A percentile compares a stretch with the other conserved stretches of the same genome.
Conservation (phyloP, 2,329 filamentous ascomycete species). For the Venturia nashicola region DNA sequence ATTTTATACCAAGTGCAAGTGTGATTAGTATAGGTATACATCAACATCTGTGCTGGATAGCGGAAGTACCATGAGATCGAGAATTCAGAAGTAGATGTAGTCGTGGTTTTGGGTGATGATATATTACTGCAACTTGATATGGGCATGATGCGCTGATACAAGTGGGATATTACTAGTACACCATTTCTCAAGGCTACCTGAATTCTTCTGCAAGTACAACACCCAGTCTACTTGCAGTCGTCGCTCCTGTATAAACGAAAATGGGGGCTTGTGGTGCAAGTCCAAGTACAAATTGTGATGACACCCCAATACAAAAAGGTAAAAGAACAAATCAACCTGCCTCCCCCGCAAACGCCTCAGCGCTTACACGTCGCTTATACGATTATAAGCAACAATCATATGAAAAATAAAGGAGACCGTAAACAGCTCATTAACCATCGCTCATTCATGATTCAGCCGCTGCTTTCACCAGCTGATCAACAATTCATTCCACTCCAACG, state of each 20-base stretch:
- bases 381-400: background rate
- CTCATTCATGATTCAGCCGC: background rate
- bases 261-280: background rate
- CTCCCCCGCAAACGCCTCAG: background rate
- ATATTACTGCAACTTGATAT: too few relatives aligned
- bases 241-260: background rate
- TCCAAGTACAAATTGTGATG: background rate
- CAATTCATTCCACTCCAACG: background rate
- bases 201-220: background rate
- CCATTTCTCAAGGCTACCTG: background rate
- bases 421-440: constrained; percentile 3
- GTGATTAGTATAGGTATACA: background rate
- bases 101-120: too few relatives aligned
- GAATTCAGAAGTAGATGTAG: background rate
- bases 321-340: background rate
- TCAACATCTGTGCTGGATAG: background rate
- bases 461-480: background rate
- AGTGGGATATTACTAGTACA: background rate
- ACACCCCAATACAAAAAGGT: background rate
- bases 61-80: background rate
- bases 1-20: too few relatives aligned
- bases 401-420: background rate
- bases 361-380: background rate
- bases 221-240: background rate
- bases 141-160: background rate